Evolutionary conservation across 352 stramenopile genomes (phyloP).

Genomic region (Phytopythium kandeliae): DNA sequence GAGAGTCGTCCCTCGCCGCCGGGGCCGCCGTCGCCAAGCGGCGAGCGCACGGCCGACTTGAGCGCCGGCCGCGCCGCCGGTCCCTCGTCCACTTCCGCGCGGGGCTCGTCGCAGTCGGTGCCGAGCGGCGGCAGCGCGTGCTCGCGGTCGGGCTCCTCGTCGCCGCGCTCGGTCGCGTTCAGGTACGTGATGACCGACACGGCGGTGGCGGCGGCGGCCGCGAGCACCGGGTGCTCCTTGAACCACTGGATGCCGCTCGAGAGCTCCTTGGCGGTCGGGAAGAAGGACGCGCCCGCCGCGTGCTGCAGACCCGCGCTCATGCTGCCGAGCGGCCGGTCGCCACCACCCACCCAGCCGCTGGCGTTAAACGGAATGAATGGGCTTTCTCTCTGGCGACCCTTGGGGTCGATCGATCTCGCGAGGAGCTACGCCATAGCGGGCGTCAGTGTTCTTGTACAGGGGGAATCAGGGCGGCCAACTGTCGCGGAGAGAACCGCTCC

Average conservation of each 20-base stretch:
- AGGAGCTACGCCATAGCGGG: conserved; percentile 5
- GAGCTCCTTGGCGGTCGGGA: conserved; percentile 81
- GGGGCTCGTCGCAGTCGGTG: background rate
- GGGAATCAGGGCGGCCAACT: conserved; percentile 1
- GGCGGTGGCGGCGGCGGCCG: conserved; percentile 66
- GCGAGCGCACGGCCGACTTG: conserved; percentile 9
- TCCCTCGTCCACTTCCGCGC: background rate
- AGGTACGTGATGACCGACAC: conserved; percentile 84
- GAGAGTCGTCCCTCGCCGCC: conserved; percentile 37
- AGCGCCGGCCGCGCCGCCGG: conserved; percentile 2
- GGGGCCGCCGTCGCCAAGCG: conserved; percentile 11
- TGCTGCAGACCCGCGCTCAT: conserved; percentile 3
- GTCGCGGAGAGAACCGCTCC: background rate
- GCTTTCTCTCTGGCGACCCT: background rate
- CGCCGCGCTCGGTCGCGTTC: conserved; percentile 33
- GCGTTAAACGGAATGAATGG: background rate
- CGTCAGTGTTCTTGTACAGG: conserved; percentile 10
- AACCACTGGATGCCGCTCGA: conserved; percentile 82
- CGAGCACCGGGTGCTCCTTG: conserved; percentile 78
- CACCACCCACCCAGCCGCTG: too few relatives aligned
- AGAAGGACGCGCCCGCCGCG: conserved; percentile 56
- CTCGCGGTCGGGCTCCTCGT: conserved; percentile 6
- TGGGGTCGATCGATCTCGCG: background rate
- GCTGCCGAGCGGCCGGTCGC: too few relatives aligned
- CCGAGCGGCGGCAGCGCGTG: conserved; percentile 1